Evolutionary conservation across 2,329 filamentous ascomycete species (phyloP).

Genomic region (Ophiostoma montium): DNA sequence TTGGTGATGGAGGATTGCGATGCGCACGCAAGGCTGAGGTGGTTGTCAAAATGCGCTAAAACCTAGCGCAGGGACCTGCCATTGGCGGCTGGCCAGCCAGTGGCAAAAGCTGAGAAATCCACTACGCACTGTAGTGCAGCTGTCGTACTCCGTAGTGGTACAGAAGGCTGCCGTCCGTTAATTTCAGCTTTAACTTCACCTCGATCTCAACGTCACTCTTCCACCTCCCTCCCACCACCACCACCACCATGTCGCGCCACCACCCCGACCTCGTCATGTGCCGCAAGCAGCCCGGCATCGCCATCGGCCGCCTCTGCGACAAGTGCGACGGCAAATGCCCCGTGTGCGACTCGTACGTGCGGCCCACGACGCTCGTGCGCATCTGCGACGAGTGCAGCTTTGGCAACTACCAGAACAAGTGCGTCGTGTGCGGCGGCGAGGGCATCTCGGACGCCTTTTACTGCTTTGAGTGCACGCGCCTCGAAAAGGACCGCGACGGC

Average conservation of each 20-base stretch:
- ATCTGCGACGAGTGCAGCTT: conserved; percentile 99
- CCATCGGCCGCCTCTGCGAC: conserved; percentile 96
- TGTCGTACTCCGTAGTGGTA: too few relatives aligned
- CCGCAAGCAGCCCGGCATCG: conserved; percentile 94
- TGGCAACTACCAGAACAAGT: conserved; percentile 99
- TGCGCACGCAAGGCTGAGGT: neutral
- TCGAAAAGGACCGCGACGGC: conserved; percentile 94
- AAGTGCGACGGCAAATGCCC: conserved; percentile 99
- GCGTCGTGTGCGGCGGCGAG: conserved; percentile 89
- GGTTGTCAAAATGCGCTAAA: neutral
- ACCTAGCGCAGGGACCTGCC: neutral
- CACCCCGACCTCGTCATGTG: conserved; percentile 99
- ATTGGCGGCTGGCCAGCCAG: neutral
- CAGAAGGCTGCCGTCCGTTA: neutral
- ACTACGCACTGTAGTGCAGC: too few relatives aligned
- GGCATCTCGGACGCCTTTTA: conserved; percentile 98
- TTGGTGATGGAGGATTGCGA: neutral
- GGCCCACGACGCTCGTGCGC: conserved; percentile 88
- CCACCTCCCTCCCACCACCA: neutral
- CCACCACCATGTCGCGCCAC: conserved; percentile 65
- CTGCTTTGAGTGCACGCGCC: conserved; percentile 93
- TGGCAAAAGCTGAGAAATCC: conserved; percentile 12
- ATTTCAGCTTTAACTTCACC: neutral
- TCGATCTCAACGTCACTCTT: neutral
- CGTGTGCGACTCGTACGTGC: conserved; percentile 97